phyloP scores from a whole-genome alignment of 23 red algal species.

The Chondrus crispus region DNA sequence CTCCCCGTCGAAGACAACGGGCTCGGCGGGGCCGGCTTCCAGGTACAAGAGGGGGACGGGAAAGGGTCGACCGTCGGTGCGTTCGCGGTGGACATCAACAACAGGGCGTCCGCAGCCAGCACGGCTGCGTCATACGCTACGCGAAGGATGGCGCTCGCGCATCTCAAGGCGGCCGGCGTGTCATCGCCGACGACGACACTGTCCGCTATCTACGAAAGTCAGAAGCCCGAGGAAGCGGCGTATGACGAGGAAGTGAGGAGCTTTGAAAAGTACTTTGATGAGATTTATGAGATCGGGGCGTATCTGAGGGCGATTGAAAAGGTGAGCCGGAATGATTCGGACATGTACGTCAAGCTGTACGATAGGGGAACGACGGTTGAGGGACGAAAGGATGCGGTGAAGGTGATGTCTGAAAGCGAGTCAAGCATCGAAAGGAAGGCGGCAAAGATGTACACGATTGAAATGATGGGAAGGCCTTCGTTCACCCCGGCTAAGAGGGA shows the following conservation, averaged over 20 bases:
- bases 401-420: not conserved
- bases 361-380: not conserved
- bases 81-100: slow-evolving; percentile 57
- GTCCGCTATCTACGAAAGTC: slow-evolving; percentile 24
- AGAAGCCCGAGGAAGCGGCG: not conserved
- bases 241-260: not conserved
- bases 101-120: slow-evolving; percentile 16
- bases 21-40: not conserved
- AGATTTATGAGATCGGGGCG: slow-evolving; percentile 25
- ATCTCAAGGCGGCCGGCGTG: slow-evolving; percentile 41
- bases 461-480: not conserved
- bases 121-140: not conserved
- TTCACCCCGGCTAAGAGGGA: not conserved
- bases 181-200: not conserved
- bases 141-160: slow-evolving; percentile 39
- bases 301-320: not conserved
- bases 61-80: not conserved
- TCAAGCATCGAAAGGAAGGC: not conserved
- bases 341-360: not conserved
- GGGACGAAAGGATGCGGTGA: not conserved
- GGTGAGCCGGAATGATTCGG: not conserved
- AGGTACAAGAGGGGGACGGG: not conserved
- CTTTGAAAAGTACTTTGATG: slow-evolving; percentile 1
- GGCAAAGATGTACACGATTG: not conserved
- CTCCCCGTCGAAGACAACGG: not conserved